Evolutionary conservation across 306 rosid species (phyloP).

Genomic region (Hippophae tibetana): DNA sequence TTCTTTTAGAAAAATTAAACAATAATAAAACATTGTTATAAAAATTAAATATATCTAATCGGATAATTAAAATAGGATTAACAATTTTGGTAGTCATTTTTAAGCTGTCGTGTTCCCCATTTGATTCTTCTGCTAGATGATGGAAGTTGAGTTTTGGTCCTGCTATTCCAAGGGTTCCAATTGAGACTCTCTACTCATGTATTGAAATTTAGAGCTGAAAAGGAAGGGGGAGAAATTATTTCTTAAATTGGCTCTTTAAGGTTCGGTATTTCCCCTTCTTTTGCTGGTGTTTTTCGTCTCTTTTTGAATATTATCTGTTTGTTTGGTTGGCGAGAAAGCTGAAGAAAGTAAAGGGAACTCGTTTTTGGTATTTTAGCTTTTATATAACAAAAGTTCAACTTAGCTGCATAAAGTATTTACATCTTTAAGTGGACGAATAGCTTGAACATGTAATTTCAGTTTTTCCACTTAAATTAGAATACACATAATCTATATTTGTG

Average conservation of each 20-base stretch:
- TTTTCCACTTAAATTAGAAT: no score
- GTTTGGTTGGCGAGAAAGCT: constrained; percentile 29
- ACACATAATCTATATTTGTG: no score
- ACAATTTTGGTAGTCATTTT: constrained; percentile 20
- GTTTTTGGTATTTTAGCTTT: background rate
- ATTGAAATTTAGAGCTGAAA: constrained; percentile 30
- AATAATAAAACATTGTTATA: constrained; percentile 13
- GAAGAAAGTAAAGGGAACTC: constrained; percentile 17
- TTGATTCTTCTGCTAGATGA: constrained; percentile 29
- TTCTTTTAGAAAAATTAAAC: constrained; percentile 4
- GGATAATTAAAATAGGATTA: constrained; percentile 5
- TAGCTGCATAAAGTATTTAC: no score
- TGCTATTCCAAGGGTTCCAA: constrained; percentile 14
- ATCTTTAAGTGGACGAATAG: no score
- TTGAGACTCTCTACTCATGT: constrained; percentile 7
- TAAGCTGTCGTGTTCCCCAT: constrained; percentile 32
- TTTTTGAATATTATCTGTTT: background rate
- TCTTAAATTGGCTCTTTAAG: constrained; percentile 30
- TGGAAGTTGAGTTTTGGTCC: constrained; percentile 27
- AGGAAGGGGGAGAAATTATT: constrained; percentile 2
- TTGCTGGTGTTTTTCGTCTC: constrained; percentile 1
- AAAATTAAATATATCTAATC: constrained; percentile 19
- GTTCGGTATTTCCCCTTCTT: constrained; percentile 13
- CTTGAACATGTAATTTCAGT: no score
- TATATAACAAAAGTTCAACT: no score